Evolutionary conservation across 192 early-diverging fungal genomes (phyloP), one percentile per base, ranked within the genome.

Genomic region (Neocallimastix lanati): DNA sequence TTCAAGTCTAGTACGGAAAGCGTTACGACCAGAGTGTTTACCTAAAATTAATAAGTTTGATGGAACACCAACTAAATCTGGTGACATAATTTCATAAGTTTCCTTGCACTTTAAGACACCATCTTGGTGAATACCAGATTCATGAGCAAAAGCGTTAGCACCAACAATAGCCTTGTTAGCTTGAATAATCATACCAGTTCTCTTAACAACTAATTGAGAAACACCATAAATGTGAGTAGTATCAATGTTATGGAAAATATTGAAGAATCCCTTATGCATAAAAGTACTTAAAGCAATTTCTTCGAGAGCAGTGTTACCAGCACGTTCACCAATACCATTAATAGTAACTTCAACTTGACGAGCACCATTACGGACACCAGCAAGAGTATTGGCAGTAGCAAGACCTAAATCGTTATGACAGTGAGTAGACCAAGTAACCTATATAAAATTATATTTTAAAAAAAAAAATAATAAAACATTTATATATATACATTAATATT

Each of bases 131-230:
- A 98, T 98, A 33, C 96, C 96, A 80, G 94, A 95, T 87, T 98
- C 96, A 84, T 98, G 96, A 82, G 95, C 86, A 80, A 98, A 98
- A 28, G 96, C 96, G 81, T 98, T 98, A 78, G 92, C 90, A 29
- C 96, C 96, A 40, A 98, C 96, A 82, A 98, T 98, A 67, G 96
- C 96, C 87, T 98, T 98, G 90, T 98, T 98, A 29, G 95, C 90
- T 84, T 98, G 96, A 67, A 98, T 92, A n/a, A 90, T 84, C 95
- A 98, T 96, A 28, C 96, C 96, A 5, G 94, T 94, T 35, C 94
- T 90, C 38, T 91, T 90, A 28, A 92, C 91, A 29, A 98, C 96
- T 84, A 98, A 86, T 81, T 93, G 93, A 35, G 96, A 97, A 36
- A 93, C 93, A 40, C 92, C 87, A 85, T 88, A 95, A 81, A 98